A percentile compares a stretch with the other conserved stretches of the same genome.
Evolutionary conservation across 208 protist genomes (phyloP).

Genomic region (Acanthamoeba sp.): DNA sequence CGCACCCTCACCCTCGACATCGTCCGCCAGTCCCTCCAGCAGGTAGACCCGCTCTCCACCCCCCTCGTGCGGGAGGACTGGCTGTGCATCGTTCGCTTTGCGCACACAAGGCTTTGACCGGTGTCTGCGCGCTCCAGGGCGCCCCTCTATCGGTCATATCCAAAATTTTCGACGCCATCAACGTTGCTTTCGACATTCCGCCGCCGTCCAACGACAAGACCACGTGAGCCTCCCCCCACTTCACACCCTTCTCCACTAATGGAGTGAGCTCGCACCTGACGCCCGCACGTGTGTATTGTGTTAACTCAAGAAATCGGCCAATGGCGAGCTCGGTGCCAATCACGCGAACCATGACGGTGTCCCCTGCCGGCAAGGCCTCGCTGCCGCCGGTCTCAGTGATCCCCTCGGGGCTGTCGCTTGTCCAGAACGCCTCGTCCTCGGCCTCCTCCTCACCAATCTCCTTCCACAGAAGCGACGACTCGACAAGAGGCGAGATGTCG

Average conservation of each 20-base stretch:
- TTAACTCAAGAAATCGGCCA: neutral
- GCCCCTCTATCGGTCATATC: neutral
- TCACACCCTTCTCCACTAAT: neutral
- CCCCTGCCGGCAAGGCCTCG: neutral
- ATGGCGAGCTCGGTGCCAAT: neutral
- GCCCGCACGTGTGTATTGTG: too few species aligned
- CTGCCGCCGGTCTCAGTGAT: conserved; percentile 9
- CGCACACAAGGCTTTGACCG: too few species aligned
- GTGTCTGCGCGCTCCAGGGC: neutral
- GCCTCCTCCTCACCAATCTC: neutral
- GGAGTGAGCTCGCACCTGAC: neutral
- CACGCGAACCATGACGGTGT: conserved; percentile 2
- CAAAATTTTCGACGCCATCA: neutral
- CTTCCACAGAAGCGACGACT: neutral
- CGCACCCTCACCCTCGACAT: conserved; percentile 10
- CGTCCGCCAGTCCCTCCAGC: neutral
- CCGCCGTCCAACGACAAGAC: neutral
- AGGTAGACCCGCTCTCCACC: neutral
- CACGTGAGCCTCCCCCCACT: neutral
- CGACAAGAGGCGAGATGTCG: neutral
- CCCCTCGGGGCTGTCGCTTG: neutral
- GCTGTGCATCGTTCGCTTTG: too few species aligned
- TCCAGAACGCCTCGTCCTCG: neutral
- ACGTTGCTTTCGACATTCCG: neutral
- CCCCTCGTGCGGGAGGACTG: too few species aligned